Percentiles rank a stretch among this genome's conserved stretches.
Evolutionary conservation across 208 protist genomes (phyloP).

Genomic region (Crithidia acanthocephali): DNA sequence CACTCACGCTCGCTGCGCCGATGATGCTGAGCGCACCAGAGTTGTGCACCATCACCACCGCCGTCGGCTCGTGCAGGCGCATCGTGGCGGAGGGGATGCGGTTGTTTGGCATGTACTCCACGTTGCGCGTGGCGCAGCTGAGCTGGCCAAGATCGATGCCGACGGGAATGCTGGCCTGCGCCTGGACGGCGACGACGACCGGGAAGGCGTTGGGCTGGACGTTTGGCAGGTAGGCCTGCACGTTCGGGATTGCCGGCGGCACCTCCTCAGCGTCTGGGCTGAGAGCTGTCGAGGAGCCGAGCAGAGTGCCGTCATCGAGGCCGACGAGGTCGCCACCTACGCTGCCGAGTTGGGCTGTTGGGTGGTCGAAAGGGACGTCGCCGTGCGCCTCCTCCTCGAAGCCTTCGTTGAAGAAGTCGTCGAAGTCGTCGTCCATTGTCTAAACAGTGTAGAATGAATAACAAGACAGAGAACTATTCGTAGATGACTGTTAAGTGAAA

Average conservation of each 20-base stretch:
- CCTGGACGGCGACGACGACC: conserved; percentile 78
- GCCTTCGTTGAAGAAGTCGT: conserved; percentile 21
- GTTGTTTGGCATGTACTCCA: conserved; percentile 82
- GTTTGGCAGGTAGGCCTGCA: conserved; percentile 75
- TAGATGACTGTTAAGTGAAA: no score
- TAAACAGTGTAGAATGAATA: no score
- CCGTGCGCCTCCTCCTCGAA: conserved; percentile 21
- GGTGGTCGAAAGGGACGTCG: conserved; percentile 9
- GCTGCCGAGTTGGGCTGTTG: conserved; percentile 6
- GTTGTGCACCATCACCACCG: conserved; percentile 77
- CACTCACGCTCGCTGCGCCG: conserved; percentile 74
- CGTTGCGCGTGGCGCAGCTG: conserved; percentile 85
- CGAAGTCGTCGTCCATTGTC: conserved; percentile 25
- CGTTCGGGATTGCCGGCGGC: conserved; percentile 43
- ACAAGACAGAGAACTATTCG: no score
- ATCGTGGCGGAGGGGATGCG: conserved; percentile 74
- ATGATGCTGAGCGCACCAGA: conserved; percentile 82
- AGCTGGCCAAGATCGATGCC: conserved; percentile 82
- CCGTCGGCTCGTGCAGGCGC: conserved; percentile 81
- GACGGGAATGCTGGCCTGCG: conserved; percentile 69
- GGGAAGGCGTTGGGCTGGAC: conserved; percentile 61
- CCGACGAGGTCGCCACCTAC: conserved; percentile 34
- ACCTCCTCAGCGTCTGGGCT: conserved; percentile 19
- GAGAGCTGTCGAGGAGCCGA: conserved; percentile 31
- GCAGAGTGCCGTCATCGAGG: conserved; percentile 25